Base-by-base conservation (phyloP, 2,329 filamentous ascomycete species). In the Alternaria arborescens region DNA sequence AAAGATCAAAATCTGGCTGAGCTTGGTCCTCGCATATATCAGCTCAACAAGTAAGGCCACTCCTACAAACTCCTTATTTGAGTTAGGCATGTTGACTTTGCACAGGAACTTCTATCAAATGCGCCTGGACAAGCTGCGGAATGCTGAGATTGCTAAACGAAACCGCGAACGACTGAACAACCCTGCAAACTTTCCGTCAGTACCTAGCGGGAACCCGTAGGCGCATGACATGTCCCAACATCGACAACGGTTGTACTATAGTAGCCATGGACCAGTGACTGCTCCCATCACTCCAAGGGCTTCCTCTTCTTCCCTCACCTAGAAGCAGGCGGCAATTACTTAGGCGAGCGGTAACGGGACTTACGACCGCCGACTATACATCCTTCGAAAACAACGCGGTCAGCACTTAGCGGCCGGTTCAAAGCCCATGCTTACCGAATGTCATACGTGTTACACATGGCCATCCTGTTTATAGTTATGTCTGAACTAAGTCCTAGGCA, bases 51-150 rank as follows among this genome's bases (percentile, higher is more conserved):
- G 91, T 94, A 80, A 43, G 67, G 30, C 46, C 48, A 10, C 26
- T 14, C n/a, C 26, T 8, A 34, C 42, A 52, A 38, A n/a, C 42
- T 50, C 22, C 34, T 40, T 36, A 16, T 18, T 28, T 16, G n/a
- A 51, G 8, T 52, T 16, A 22, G 16, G 22, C 18, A 42, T 47
- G 42, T 52, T 30, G 28, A 61, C 38, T 32, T 18, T 46, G 18
- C 20, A 52, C 71, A 95, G 92, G 70, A 86, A 88, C 26, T 97
- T 99, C 79, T 96, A 93, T 75, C 90, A 94, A 69, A 92, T 93
- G 81, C 88, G 95, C 16, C 77, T 97, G 52, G 88, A 93, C 75
- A 91, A 90, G 74, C 89, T 93, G 73, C 86, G 89, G 43, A 91
- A 91, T 76, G 86, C 87, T n/a, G 92, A 95, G 73, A 84, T 89